Conservation (phyloP, 2,329 filamentous ascomycete genomes). For the Onygenales sp. region DNA sequence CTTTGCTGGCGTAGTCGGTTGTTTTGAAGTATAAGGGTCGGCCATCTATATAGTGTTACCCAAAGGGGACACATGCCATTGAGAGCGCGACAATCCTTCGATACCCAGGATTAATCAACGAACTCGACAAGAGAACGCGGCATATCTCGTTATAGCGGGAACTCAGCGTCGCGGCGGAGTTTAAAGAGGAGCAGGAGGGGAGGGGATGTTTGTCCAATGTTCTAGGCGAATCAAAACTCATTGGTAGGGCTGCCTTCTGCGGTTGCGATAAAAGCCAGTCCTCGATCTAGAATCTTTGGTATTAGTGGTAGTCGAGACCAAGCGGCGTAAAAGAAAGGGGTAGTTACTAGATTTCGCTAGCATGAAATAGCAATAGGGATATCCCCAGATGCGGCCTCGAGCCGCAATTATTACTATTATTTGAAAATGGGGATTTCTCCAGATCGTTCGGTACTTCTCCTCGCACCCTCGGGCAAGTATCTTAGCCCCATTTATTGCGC, state of each 20-base stretch:
- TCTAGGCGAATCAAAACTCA: no score
- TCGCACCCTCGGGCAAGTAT: neutral
- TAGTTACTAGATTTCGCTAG: neutral
- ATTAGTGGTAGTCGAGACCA: no score
- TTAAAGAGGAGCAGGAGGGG: no score
- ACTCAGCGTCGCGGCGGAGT: no score
- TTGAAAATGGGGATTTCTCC: neutral
- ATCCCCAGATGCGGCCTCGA: neutral
- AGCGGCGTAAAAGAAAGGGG: no score
- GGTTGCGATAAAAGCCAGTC: no score
- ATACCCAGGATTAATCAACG: neutral
- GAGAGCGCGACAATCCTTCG: neutral
- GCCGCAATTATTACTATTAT: neutral
- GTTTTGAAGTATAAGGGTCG: constrained; percentile 32
- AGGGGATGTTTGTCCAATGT: no score
- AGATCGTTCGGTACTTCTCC: neutral
- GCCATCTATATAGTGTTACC: neutral
- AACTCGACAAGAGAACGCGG: no score
- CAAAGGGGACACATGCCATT: neutral
- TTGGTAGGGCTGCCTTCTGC: no score
- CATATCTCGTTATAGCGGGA: no score
- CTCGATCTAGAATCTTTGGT: no score
- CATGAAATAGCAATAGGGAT: neutral
- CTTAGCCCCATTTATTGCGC: neutral
- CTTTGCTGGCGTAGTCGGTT: constrained; percentile 44